These are phyloP conservation scores for Phialemoniopsis sp. DNA, from an alignment of 2,329 filamentous ascomycete species.

Conservation along the genomic window DNA sequence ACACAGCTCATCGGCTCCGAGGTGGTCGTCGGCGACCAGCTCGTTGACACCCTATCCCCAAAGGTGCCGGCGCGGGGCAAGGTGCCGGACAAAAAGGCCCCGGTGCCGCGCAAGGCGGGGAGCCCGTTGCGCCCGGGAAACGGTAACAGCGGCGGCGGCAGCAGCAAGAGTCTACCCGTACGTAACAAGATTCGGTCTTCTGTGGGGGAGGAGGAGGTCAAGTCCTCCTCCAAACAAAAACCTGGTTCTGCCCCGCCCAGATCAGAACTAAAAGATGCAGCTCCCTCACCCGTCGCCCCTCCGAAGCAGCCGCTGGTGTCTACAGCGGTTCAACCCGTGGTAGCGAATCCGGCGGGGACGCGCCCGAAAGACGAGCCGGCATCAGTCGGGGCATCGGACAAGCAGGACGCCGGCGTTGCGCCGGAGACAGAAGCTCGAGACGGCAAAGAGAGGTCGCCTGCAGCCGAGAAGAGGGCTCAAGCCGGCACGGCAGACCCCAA, in stretches of 20 bases:
- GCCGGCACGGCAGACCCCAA: too few relatives aligned
- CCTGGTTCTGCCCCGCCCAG: neutral
- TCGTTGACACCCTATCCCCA: conserved; percentile 35
- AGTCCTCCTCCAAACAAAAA: neutral
- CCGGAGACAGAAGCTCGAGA: too few relatives aligned
- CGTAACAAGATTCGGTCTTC: conserved; percentile 9
- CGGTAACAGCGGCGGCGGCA: neutral
- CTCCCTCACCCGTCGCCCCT: conserved; percentile 2
- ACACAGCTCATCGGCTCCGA: conserved; percentile 71
- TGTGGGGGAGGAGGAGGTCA: neutral
- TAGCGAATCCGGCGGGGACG: neutral
- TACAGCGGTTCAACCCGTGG: conserved; percentile 10
- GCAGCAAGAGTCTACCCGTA: conserved; percentile 10
- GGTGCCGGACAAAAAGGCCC: neutral
- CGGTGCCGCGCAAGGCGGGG: neutral
- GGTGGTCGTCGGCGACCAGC: conserved; percentile 52
- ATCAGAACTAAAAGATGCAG: conserved; percentile 10
- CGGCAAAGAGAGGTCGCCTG: too few relatives aligned
- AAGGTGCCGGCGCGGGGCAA: conserved; percentile 1
- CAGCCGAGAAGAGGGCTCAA: too few relatives aligned
- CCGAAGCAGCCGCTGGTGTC: conserved; percentile 7
- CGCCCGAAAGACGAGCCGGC: too few relatives aligned
- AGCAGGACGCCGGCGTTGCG: too few relatives aligned
- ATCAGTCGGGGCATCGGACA: too few relatives aligned
- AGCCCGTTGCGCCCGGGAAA: neutral